Evolutionary conservation across 164 flowering plant genomes (phyloP), one percentile per base, ranked within the genome.

Genomic region (Aristolochia contorta): DNA sequence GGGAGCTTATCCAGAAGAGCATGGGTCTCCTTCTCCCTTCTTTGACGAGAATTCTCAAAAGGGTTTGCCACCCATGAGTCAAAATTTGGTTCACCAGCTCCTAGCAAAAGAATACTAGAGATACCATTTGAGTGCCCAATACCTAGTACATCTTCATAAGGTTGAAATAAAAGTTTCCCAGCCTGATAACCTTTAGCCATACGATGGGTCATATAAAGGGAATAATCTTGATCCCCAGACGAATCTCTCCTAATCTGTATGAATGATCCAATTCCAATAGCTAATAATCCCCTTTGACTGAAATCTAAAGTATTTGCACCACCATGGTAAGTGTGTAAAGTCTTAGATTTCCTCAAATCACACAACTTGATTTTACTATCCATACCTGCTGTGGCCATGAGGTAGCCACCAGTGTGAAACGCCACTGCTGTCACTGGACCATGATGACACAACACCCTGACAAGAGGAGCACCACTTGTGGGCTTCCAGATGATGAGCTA

Each of bases 401-500:
- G 82, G 73, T 88, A 78, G 56, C 99, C 99, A 60, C 80, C 87
- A 0, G 87, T 81, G 67, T 90, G 97, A 75, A 88, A 88, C 32
- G 97, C 95, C 67, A 88, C 32, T 45, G 97, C 90, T n/a, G 89
- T 69, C 30, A 90, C 53, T 13, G 89, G 84, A 7, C 96, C 99
- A 14, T 69, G 81, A 69, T 88, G 97, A 61, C 89, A 84, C 47
- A 83, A 69, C 86, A 86, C 84, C 73, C 81, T 84, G 60, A 93
- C 82, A 16, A 93, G 81, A 51, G 95, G 93, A 63, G 75, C 74
- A 6, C 78, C 64, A 61, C 78, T 82, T 49, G 94, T 90, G 24
- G 97, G 95, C 72, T 85, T 88, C 97, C 97, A 93, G 97, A 90
- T 90, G 71, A 84, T 84, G 27, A 87, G 86, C 50, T 80, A 80